Evolutionary conservation across 352 stramenopile genomes (phyloP).

Genomic region (Thalassiosira exigua): DNA sequence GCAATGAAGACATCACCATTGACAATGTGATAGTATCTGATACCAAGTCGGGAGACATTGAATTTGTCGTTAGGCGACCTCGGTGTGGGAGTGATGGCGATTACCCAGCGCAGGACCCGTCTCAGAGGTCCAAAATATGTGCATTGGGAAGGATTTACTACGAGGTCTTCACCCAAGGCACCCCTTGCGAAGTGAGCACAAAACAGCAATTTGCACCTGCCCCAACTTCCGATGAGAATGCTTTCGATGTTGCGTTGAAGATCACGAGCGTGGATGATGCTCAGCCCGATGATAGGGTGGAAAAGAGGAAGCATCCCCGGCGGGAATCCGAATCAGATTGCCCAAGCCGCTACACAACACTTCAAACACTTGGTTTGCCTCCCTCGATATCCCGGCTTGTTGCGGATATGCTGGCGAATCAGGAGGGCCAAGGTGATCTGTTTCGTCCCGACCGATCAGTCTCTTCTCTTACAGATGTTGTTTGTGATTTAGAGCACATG

Average conservation of each 20-base stretch:
- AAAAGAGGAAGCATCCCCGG: background rate
- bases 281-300: background rate
- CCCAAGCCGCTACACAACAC: background rate
- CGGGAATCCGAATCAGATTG: too few relatives aligned
- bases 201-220: background rate
- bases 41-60: background rate
- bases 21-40: slow-evolving; percentile 8
- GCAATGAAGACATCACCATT: background rate
- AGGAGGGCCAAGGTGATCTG: background rate
- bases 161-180: background rate
- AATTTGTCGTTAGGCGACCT: background rate
- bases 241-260: background rate
- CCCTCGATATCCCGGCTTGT: slow-evolving; percentile 14
- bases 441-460: background rate
- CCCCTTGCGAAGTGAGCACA: background rate
- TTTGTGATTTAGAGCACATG: slow-evolving; percentile 26
- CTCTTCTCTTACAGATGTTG: slow-evolving; percentile 9
- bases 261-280: background rate
- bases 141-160: slow-evolving; percentile 5
- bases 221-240: too few relatives aligned
- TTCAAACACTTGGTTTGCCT: slow-evolving; percentile 1
- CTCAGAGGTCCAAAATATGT: background rate
- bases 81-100: background rate
- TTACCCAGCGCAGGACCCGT: background rate
- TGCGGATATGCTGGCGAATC: slow-evolving; percentile 29